phyloP scores from a whole-genome alignment of 257 asterid genomes.

The Prunella vulgaris region DNA sequence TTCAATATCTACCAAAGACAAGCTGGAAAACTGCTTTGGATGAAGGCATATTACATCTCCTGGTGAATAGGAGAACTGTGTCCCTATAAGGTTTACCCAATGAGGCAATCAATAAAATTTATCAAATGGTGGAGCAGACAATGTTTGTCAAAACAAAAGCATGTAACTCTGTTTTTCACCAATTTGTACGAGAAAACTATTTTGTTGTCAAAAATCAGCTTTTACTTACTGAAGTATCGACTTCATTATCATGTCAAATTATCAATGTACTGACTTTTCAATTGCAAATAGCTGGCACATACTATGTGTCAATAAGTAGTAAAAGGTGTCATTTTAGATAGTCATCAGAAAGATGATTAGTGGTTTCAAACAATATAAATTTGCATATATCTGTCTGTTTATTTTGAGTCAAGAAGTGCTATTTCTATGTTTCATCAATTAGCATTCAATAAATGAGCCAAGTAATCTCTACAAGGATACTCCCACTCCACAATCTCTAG shows the following conservation, averaged over 20 bases:
- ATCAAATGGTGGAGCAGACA: background rate
- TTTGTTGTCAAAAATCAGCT: background rate
- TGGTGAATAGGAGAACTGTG: background rate
- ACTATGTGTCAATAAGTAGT: background rate
- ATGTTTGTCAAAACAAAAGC: background rate
- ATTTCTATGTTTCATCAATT: background rate
- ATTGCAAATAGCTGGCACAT: background rate
- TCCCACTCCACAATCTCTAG: background rate
- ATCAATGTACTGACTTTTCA: background rate
- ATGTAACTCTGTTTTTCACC: background rate
- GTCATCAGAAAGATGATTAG: background rate
- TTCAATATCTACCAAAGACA: background rate
- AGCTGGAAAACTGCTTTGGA: background rate
- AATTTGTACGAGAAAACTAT: background rate
- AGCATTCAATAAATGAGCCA: background rate
- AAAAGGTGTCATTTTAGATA: background rate
- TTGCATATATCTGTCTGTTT: background rate
- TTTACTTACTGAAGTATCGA: background rate
- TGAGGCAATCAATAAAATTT: background rate
- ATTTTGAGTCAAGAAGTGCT: background rate
- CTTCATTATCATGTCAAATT: background rate
- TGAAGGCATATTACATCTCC: background rate
- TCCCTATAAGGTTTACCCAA: background rate
- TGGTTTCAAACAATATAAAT: background rate
- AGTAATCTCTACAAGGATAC: background rate